phyloP scores from a whole-genome alignment of 2,329 filamentous ascomycete species.

The Orbilia quercus region DNA sequence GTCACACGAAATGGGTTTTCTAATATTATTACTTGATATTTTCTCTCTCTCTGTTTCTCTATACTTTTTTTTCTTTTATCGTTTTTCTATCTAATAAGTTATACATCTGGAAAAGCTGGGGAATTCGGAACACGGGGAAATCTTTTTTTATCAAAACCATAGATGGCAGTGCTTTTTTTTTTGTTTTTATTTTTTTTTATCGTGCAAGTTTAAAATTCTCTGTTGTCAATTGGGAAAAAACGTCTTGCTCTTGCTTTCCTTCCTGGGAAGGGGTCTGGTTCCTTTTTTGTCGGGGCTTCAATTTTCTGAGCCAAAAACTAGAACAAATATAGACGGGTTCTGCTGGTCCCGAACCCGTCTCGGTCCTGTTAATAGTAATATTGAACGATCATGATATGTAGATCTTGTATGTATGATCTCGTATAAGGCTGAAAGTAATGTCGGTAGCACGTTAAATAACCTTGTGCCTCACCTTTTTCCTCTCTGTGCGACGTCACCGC shows the following conservation, averaged over 20 bases:
- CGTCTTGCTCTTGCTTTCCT: background rate
- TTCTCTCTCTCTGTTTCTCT: constrained; percentile 6
- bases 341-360: constrained; percentile 14
- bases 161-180: constrained; percentile 28
- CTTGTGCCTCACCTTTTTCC: background rate
- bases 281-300: background rate
- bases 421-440: too few relatives aligned
- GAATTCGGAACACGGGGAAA: constrained; percentile 16
- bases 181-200: background rate
- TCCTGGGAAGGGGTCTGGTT: constrained; percentile 20
- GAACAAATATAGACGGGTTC: constrained; percentile 27
- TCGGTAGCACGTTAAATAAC: too few relatives aligned
- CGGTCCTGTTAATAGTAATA: constrained; percentile 27
- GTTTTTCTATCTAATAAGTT: too few relatives aligned
- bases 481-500: constrained; percentile 5
- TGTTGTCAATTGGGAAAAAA: background rate
- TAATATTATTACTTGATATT: constrained; percentile 49
- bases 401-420: too few relatives aligned
- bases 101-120: constrained; percentile 6
- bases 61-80: background rate
- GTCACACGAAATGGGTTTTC: background rate
- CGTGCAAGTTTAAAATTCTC: background rate
- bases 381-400: background rate
- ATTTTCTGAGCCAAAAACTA: constrained; percentile 11
- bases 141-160: constrained; percentile 15